Base-by-base conservation (phyloP, 2,329 filamentous ascomycete species). In the Chaetomiaceae sp. region DNA sequence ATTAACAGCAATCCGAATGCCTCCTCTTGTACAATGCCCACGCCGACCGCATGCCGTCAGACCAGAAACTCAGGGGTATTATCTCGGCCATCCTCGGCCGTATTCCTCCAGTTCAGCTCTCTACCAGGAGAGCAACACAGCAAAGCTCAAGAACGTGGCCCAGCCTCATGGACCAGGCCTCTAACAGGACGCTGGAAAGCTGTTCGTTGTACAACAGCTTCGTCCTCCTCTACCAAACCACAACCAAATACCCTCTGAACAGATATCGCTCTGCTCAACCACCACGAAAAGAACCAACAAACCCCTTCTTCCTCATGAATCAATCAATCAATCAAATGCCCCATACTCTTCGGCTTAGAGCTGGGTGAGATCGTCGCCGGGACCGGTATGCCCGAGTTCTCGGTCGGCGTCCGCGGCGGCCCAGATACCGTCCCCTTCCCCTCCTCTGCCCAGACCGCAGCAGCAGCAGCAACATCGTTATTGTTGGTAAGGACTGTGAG, bases 311-410 rank as follows among this genome's bases (percentile, higher is more conserved):
- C 9, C 14, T 11, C 3, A 31, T 31, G 14, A 19, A 8, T 12
- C 14, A 20, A 6, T 53, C 45, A 64, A 49, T 74, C 64, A 54
- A 76, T 66, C 15, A 77, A 56, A n/a, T 61, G 60, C 19, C 58
- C 64, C 70, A 78, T 71, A 27, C 67, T 69, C 15, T 65, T 66
- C 4, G 75, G 76, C 19, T 72, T 61, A 3, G 69, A 71, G 25
- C 64, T 69, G 6, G 75, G 74, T 23, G 74, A 76, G 34, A 78
- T 75, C 6, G 74, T 76, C 20, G 53, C 39, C n/a, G 37, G 20
- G 33, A 20, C 39, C n/a, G 37, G 20, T 25, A 20, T 3, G 27
- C 34, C 19, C 27, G 27, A 12, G 27, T 22, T 46, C 25, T 22
- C 34, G 12, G 40, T 36, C 6, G 45, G 51, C 25, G 47, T 54